phyloP scores from a whole-genome alignment of 768 basidiomycete species.

The Cystofilobasidium ferigula region DNA sequence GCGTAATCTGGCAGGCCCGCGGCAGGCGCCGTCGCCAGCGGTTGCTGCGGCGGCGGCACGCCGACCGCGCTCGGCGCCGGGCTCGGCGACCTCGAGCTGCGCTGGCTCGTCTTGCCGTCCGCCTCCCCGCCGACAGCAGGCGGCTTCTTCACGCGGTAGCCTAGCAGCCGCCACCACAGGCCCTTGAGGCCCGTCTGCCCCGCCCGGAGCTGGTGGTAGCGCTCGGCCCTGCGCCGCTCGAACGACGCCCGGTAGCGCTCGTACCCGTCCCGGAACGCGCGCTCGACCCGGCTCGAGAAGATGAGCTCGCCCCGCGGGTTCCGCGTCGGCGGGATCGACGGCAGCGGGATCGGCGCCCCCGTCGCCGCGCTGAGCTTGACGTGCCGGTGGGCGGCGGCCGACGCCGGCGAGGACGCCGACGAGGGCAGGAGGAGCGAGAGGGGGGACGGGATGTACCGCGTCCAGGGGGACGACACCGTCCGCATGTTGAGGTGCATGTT shows the following conservation, averaged over 20 bases:
- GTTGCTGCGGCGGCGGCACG: background rate
- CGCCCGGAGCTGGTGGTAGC: conserved; percentile 41
- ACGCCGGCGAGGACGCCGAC: background rate
- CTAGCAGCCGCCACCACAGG: conserved; percentile 17
- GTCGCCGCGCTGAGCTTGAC: conserved; percentile 2
- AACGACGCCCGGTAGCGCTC: conserved; percentile 82
- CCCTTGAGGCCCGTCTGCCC: conserved; percentile 10
- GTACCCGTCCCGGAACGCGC: conserved; percentile 74
- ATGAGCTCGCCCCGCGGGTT: conserved; percentile 95
- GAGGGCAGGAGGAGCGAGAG: conserved; percentile 34
- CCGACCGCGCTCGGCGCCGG: background rate
- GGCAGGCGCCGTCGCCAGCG: too few species aligned
- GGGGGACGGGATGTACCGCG: conserved; percentile 23
- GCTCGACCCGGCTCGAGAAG: conserved; percentile 78
- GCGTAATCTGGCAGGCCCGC: too few species aligned
- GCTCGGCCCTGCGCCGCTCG: conserved; percentile 63
- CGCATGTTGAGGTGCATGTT: conserved; percentile 97
- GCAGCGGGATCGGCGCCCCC: conserved; percentile 43
- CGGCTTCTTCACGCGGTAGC: conserved; percentile 12
- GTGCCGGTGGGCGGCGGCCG: background rate
- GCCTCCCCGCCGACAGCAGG: background rate
- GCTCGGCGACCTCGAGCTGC: background rate
- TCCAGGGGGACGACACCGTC: conserved; percentile 49
- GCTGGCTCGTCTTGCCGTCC: background rate
- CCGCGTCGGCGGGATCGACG: conserved; percentile 73